Base-by-base conservation (phyloP, 805 yeast species). In the Candida silvicultrix region DNA sequence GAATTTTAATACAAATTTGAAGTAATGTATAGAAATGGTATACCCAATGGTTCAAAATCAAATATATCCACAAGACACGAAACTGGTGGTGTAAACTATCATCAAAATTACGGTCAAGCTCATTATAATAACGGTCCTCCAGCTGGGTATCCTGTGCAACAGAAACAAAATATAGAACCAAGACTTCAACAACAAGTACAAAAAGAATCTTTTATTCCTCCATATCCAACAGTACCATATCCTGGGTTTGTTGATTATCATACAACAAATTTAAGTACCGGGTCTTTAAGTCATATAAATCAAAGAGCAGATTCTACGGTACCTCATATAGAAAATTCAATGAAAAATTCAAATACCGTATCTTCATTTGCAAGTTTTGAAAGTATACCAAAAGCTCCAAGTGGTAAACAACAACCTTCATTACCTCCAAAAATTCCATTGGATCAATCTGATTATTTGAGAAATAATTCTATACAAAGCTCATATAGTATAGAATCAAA, bases 191-290 rank as follows among this genome's bases (percentile, higher is more conserved):
- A 5, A 32, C 35, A 32, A 32, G 7, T 7, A 12, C 23, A 18
- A 35, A 15, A 35, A 18, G 15, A 35, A 35, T 4, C 22, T 15
- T 22, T 19, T 18, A 37, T 21, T 20, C 48, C 49, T 20, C 55
- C 55, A 2, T 53, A 53, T 22, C 57, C 57, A n/a, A 38, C 45
- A 7, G 35, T 43, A 20, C 55, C 53, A 5, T 53, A 46, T 28
- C 57, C 57, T 1, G 54, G 52, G 4, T 49, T 46, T 20, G 11
- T 41, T 2, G 40, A 37, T 41, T 38, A 47, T 41, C 53, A 49
- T 9, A 20, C 29, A 7, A 21, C 41, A n/a, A 50, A 49, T 34
- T 39, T 42, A 9, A 51, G 55, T 29, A 41, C 56, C 4, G 56
- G 51, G 16, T 53, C 56, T 8, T 25, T 53, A 5, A 41, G 43